These are phyloP conservation scores for Trichosporon coremiiforme DNA, from an alignment of 1,284 basidiomycete species.

Conservation along the genomic window DNA sequence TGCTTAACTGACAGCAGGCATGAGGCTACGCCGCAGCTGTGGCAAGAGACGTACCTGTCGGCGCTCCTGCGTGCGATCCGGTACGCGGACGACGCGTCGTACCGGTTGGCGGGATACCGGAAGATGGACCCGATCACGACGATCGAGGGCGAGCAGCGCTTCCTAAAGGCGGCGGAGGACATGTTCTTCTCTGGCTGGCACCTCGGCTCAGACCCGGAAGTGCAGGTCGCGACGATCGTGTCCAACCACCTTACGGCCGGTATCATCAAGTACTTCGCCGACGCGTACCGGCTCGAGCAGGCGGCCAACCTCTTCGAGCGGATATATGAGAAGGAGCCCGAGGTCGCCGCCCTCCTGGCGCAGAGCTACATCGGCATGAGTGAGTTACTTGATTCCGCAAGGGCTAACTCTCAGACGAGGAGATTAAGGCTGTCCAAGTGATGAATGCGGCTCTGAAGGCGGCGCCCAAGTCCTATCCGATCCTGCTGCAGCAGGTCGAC, in stretches of 20 bases:
- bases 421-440: slow-evolving; percentile 96
- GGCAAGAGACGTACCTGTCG: slow-evolving; percentile 97
- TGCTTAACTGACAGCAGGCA: slow-evolving; percentile 62
- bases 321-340: slow-evolving; percentile 78
- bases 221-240: slow-evolving; percentile 96
- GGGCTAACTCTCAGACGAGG: slow-evolving; percentile 69
- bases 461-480: slow-evolving; percentile 87
- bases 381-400: slow-evolving; percentile 63
- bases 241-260: slow-evolving; percentile 95
- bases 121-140: slow-evolving; percentile 93
- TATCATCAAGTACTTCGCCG: slow-evolving; percentile 95
- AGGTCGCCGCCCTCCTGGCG: slow-evolving; percentile 85
- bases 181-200: slow-evolving; percentile 96
- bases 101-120: slow-evolving; percentile 88
- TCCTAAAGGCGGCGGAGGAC: slow-evolving; percentile 86
- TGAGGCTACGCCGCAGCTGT: slow-evolving; percentile 86
- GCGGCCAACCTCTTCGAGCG: slow-evolving; percentile 96
- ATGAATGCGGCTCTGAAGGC: slow-evolving; percentile 81
- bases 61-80: slow-evolving; percentile 87
- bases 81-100: slow-evolving; percentile 92
- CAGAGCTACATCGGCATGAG: slow-evolving; percentile 96
- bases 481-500: slow-evolving; percentile 92
- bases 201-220: slow-evolving; percentile 95
- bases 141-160: slow-evolving; percentile 83
- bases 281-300: slow-evolving; percentile 81